A percentile compares a stretch with the other conserved stretches of the same genome.
These are phyloP conservation scores for Linnemannia elongata DNA, from an alignment of 192 early-diverging fungal genomes.

Conservation along the genomic window DNA sequence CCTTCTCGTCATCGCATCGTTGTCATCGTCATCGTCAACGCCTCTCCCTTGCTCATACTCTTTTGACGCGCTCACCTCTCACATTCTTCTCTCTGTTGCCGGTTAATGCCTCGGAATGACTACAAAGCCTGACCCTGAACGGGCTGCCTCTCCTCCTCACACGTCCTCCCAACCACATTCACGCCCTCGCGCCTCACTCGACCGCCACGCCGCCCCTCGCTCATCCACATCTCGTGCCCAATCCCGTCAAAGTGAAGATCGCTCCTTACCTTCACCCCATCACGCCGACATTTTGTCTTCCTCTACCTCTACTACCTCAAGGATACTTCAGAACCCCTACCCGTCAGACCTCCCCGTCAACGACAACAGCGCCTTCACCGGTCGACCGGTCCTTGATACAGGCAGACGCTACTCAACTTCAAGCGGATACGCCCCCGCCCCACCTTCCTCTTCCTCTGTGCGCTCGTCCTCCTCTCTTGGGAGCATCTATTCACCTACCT, in stretches of 20 bases:
- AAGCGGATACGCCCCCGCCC: neutral
- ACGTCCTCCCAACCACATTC: neutral
- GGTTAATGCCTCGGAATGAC: constrained; percentile 46
- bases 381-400: constrained; percentile 31
- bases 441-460: neutral
- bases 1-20: neutral
- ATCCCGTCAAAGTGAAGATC: constrained; percentile 19
- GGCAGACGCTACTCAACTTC: constrained; percentile 38
- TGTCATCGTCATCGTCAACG: neutral
- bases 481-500: neutral
- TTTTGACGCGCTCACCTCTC: neutral
- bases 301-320: neutral
- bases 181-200: neutral
- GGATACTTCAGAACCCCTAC: constrained; percentile 8
- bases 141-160: constrained; percentile 34
- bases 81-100: neutral
- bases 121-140: constrained; percentile 35
- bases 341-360: constrained; percentile 6
- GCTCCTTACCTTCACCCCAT: constrained; percentile 22
- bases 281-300: constrained; percentile 26
- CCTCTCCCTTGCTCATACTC: neutral
- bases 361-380: constrained; percentile 41
- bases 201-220: neutral
- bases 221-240: constrained; percentile 10
- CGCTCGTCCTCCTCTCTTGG: constrained; percentile 2